A percentile compares a stretch with the other conserved stretches of the same genome.
phyloP scores from a whole-genome alignment of 2,329 filamentous ascomycete genomes.

The Fusarium sacchari region DNA sequence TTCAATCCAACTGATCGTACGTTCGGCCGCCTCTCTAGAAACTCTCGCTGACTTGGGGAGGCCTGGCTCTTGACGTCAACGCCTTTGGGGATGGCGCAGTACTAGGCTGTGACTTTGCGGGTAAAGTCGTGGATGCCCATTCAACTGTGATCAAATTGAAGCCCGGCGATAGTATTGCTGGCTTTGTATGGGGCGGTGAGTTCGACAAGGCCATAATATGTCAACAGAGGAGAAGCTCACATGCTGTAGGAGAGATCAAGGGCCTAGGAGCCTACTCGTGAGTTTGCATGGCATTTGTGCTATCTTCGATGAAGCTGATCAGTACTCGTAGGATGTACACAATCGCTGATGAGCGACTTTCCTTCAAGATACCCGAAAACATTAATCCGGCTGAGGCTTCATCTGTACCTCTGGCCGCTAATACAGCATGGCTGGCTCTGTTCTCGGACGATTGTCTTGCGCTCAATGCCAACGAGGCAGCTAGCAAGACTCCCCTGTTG shows the following conservation, averaged over 20 bases:
- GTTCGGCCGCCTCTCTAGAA: neutral
- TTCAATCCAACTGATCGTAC: conserved; percentile 44
- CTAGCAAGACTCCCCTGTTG: conserved; percentile 39
- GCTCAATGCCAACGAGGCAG: conserved; percentile 29
- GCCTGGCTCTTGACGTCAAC: conserved; percentile 49
- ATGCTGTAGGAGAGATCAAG: conserved; percentile 27
- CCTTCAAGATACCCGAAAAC: conserved; percentile 49
- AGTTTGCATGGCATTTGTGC: neutral
- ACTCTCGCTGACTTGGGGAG: neutral
- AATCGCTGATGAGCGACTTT: conserved; percentile 52
- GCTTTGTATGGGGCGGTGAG: conserved; percentile 44
- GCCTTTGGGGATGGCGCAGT: conserved; percentile 52
- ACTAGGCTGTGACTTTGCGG: conserved; percentile 51
- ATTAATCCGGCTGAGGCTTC: conserved; percentile 44
- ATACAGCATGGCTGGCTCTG: conserved; percentile 52
- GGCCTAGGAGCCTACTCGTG: conserved; percentile 49
- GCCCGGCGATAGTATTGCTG: conserved; percentile 32
- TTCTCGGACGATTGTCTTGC: conserved; percentile 50
- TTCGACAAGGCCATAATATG: rapidly evolving
- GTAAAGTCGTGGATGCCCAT: conserved; percentile 47
- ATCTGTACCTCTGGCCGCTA: conserved; percentile 51
- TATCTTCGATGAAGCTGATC: neutral
- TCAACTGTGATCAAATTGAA: conserved; percentile 20
- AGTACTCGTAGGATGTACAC: conserved; percentile 45
- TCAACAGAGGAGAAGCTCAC: neutral